These are phyloP conservation scores for Combretum micranthum DNA, from an alignment of 345 rosid genomes.

Conservation along the genomic window DNA sequence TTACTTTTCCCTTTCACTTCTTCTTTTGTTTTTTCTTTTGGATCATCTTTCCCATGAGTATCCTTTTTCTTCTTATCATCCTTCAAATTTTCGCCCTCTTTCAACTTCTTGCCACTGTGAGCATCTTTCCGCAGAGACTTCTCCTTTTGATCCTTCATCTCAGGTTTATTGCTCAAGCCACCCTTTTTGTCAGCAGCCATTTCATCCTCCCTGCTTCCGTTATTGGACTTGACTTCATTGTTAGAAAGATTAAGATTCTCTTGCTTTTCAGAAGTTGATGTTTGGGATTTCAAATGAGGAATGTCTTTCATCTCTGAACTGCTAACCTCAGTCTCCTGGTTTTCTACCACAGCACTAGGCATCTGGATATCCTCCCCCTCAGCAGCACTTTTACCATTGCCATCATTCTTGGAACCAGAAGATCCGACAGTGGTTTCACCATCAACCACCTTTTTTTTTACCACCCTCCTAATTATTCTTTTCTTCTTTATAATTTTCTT, in stretches of 20 bases:
- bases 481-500: constrained; percentile 55
- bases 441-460: constrained; percentile 58
- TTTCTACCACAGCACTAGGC: constrained; percentile 27
- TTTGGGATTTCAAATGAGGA: constrained; percentile 19
- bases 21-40: constrained; percentile 31
- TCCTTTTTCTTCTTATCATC: constrained; percentile 43
- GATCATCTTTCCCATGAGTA: constrained; percentile 36
- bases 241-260: constrained; percentile 26
- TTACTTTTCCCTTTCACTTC: constrained; percentile 66
- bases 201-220: constrained; percentile 43
- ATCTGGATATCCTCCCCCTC: constrained; percentile 21
- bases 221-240: constrained; percentile 21
- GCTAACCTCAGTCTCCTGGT: constrained; percentile 13
- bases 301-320: constrained; percentile 18
- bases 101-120: constrained; percentile 29
- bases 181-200: constrained; percentile 24
- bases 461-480: constrained; percentile 76
- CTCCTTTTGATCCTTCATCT: constrained; percentile 31
- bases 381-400: constrained; percentile 26
- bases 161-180: constrained; percentile 12
- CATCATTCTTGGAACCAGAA: constrained; percentile 33
- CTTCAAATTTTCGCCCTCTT: constrained; percentile 28
- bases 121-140: constrained; percentile 29
- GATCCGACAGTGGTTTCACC: constrained; percentile 23
- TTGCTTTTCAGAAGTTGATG: constrained; percentile 35